Conservation (phyloP, 257 asterid species). For the Rhazya stricta region DNA sequence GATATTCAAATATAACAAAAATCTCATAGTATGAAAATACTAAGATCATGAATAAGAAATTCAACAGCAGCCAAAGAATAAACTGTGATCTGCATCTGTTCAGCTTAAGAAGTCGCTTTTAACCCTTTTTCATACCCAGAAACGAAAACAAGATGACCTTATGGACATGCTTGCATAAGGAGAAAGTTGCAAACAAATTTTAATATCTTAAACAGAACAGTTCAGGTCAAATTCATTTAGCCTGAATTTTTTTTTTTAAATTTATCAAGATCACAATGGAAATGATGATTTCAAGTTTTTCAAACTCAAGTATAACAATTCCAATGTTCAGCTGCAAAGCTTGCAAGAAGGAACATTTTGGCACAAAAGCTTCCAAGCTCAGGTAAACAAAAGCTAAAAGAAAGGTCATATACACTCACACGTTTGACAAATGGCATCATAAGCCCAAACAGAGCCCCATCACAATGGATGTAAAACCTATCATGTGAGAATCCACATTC, state of each 20-base stretch:
- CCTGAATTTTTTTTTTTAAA: background rate
- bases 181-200: background rate
- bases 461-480: constrained; percentile 93
- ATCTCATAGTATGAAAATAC: too few relatives aligned
- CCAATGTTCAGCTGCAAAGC: background rate
- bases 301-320: background rate
- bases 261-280: background rate
- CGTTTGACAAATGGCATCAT: constrained; percentile 99
- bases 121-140: background rate
- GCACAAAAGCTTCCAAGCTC: background rate
- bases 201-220: background rate
- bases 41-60: background rate
- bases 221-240: background rate
- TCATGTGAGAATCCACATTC: constrained; percentile 73
- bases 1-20: background rate
- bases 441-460: constrained; percentile 93
- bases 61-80: background rate
- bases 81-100: background rate
- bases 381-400: background rate
- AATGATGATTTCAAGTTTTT: background rate
- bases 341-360: too few relatives aligned
- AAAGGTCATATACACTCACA: constrained; percentile 30
- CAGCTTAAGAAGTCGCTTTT: background rate
- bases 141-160: background rate
- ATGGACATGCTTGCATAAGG: background rate